Base-by-base conservation (phyloP, 1,139 yeast species). In the Pichia sp. region DNA sequence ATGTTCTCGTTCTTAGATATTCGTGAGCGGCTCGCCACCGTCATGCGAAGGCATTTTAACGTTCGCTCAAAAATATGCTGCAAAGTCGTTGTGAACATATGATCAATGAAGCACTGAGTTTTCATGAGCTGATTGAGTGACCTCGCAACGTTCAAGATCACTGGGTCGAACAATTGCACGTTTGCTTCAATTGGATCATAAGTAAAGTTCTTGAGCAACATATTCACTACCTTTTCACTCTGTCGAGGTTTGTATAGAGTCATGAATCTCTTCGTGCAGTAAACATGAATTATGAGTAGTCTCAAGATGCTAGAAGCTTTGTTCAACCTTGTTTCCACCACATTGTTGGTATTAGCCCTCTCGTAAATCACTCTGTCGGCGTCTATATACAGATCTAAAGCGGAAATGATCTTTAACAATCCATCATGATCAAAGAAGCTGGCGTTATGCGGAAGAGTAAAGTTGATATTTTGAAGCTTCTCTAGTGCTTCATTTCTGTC, bases 401-500 rank as follows among this genome's bases (percentile, higher is more conserved):
- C 61, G 15, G 60, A 61, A 10, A 62, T 44, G 9, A 73, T 45
- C 0, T 51, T 34, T 0, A 48, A 32, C 4, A 61, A 40, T 2
- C 50, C 38, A 28, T 56, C 53, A 18, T 35, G 37, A 22, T 42
- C 45, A 28, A 52, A 26, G 4, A 29, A 24, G 7, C 34, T 27
- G 3, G 34, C 27, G 3, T 58, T 19, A 49, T 56, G 27, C 34
- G 44, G 26, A 3, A 51, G 43, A 8, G 33, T 31, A 12, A 48
- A 42, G 54, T 47, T 33, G 17, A 62, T 38, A 11, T 55, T 53
- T 27, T 68, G 71, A 17, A 77, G 54, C 17, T 56, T 56, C 21
- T 52, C 55, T 13, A 77, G 49, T 0, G 74, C 78, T 31, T 69
- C 74, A 47, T 63, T 72, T 28, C 83, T 55, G 14, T 74, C 79